These are phyloP conservation scores for Candida michaelii DNA, from an alignment of 805 yeast species.

Conservation along the genomic window DNA sequence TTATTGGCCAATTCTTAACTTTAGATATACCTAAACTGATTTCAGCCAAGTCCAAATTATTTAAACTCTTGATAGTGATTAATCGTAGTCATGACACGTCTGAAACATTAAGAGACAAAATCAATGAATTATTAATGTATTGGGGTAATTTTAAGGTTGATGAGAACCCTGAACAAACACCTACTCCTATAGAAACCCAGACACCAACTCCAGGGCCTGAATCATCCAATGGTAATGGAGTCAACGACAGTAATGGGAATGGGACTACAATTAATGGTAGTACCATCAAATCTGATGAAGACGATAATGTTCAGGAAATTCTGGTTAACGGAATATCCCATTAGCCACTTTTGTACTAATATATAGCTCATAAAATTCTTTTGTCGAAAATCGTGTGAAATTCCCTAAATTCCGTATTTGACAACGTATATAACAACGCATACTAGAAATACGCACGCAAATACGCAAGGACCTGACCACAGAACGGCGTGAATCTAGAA, in stretches of 20 bases:
- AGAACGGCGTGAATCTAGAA: no score
- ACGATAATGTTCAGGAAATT: background rate
- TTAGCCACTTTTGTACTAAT: background rate
- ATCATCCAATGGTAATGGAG: background rate
- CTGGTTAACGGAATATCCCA: background rate
- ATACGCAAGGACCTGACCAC: no score
- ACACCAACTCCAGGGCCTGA: conserved; percentile 3
- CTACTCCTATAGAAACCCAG: conserved; percentile 1
- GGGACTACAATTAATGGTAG: background rate
- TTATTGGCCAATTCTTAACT: conserved; percentile 17
- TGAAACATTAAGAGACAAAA: conserved; percentile 7
- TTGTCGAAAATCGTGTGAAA: no score
- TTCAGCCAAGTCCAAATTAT: conserved; percentile 29
- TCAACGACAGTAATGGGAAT: background rate
- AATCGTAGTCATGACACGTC: conserved; percentile 21
- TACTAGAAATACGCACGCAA: no score
- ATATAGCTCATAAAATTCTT: background rate
- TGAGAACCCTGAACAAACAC: conserved; percentile 15
- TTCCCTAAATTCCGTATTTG: no score
- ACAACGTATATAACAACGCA: no score
- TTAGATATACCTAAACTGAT: conserved; percentile 29
- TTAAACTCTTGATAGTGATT: conserved; percentile 30
- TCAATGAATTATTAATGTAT: conserved; percentile 20
- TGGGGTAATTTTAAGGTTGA: conserved; percentile 20
- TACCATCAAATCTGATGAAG: background rate